Conservation (phyloP, 73 alveolate genomes). For the Paramecium pentaurelia region DNA sequence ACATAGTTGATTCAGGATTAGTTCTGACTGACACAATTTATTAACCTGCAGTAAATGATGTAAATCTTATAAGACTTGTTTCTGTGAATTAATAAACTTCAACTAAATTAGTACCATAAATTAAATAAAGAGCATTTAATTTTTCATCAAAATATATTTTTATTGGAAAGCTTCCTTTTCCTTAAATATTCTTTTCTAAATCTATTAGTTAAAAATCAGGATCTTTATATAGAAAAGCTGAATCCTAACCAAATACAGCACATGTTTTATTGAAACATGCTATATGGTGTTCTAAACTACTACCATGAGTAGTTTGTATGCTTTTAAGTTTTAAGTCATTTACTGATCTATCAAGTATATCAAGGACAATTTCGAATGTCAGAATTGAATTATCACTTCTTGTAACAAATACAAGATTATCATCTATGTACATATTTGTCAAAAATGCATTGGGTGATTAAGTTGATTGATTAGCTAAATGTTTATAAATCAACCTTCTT, state of each 20-base stretch:
- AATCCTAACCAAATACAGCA: background rate
- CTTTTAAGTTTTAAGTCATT: background rate
- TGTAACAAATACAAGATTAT: background rate
- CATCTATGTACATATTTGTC: background rate
- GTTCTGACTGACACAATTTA: background rate
- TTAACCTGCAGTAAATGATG: background rate
- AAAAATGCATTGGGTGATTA: background rate
- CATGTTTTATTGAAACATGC: background rate
- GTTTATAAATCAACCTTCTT: conserved; percentile 22
- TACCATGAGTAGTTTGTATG: background rate
- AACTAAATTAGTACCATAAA: background rate
- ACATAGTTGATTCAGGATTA: background rate
- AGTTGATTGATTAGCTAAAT: background rate
- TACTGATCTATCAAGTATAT: background rate
- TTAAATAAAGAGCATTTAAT: background rate
- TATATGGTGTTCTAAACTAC: background rate
- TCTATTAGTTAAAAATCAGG: background rate
- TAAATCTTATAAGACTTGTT: background rate
- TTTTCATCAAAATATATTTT: background rate
- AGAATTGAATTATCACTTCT: background rate
- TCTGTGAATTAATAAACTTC: background rate
- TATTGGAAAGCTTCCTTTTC: background rate
- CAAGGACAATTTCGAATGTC: background rate
- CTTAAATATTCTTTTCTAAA: background rate
- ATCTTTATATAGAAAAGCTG: background rate